These are phyloP conservation scores for Globisporangium middletonii DNA, from an alignment of 352 stramenopile species.

Conservation along the genomic window DNA sequence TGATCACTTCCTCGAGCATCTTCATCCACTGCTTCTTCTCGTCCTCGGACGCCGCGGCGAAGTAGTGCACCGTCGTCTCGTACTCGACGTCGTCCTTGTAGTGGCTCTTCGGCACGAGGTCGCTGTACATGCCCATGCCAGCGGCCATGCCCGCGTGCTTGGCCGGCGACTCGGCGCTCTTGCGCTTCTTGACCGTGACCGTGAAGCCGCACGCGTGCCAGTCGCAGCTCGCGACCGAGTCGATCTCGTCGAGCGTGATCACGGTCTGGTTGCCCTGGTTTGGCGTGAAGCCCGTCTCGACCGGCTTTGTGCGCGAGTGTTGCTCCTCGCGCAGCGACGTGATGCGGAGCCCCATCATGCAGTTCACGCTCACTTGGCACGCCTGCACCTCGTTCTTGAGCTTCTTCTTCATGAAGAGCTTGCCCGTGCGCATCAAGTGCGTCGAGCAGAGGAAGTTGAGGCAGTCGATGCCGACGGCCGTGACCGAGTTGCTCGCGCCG, in stretches of 20 bases:
- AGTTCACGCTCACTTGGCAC: conserved; percentile 74
- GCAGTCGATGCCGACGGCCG: conserved; percentile 74
- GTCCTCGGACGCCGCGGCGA: conserved; percentile 54
- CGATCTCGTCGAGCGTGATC: conserved; percentile 79
- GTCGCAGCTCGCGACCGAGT: conserved; percentile 57
- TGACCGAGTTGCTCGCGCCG: conserved; percentile 26
- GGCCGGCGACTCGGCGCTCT: neutral
- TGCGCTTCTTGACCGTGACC: conserved; percentile 61
- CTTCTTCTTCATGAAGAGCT: conserved; percentile 66
- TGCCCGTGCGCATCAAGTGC: conserved; percentile 65
- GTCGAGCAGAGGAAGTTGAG: conserved; percentile 84
- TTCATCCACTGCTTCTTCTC: conserved; percentile 72
- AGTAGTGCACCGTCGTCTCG: conserved; percentile 61
- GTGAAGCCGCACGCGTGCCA: conserved; percentile 75
- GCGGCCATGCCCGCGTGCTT: conserved; percentile 6
- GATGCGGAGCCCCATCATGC: conserved; percentile 83
- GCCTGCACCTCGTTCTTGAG: conserved; percentile 71
- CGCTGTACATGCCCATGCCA: conserved; percentile 11
- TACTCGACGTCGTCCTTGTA: conserved; percentile 26
- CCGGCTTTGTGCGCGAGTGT: conserved; percentile 17
- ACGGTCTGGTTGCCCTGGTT: conserved; percentile 59
- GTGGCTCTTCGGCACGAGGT: conserved; percentile 6
- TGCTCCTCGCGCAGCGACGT: conserved; percentile 51
- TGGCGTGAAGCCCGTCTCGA: conserved; percentile 49
- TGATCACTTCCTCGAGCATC: conserved; percentile 64